These are phyloP conservation scores for Deakozyma indianensis DNA, from an alignment of 805 yeast genomes.

Conservation along the genomic window DNA sequence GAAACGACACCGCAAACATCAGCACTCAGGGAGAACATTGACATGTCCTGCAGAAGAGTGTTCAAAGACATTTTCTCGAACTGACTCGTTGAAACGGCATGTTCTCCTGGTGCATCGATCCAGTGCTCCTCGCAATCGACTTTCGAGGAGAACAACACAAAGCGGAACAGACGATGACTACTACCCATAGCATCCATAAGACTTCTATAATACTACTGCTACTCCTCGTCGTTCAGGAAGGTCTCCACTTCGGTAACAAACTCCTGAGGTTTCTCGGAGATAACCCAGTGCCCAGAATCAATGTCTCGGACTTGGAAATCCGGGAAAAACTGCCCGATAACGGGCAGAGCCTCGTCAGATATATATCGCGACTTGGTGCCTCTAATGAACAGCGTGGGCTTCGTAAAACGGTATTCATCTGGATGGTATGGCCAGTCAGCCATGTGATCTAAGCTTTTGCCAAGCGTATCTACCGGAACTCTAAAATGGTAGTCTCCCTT, in stretches of 20 bases:
- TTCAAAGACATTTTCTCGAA: background rate
- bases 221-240: conserved; percentile 33
- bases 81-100: background rate
- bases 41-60: background rate
- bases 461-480: conserved; percentile 61
- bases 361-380: conserved; percentile 67
- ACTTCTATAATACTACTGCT: too few relatives aligned
- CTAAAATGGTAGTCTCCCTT: conserved; percentile 29
- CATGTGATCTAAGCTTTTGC: conserved; percentile 48
- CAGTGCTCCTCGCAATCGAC: too few relatives aligned
- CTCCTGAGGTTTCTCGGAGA: conserved; percentile 71
- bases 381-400: conserved; percentile 66
- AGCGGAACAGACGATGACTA: background rate
- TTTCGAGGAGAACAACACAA: too few relatives aligned
- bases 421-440: conserved; percentile 68
- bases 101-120: background rate
- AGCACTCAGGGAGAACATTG: conserved; percentile 8
- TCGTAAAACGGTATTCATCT: conserved; percentile 38
- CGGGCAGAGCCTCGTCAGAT: conserved; percentile 66
- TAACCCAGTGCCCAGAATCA: conserved; percentile 87
- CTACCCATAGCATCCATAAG: too few relatives aligned
- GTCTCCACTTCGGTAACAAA: conserved; percentile 49
- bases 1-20: conserved; percentile 12
- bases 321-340: conserved; percentile 69
- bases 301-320: conserved; percentile 57